Percentiles rank a stretch among this genome's conserved stretches.
phyloP scores from a whole-genome alignment of 495 filamentous ascomycete genomes.

The Penicillium psychrofluorescens region DNA sequence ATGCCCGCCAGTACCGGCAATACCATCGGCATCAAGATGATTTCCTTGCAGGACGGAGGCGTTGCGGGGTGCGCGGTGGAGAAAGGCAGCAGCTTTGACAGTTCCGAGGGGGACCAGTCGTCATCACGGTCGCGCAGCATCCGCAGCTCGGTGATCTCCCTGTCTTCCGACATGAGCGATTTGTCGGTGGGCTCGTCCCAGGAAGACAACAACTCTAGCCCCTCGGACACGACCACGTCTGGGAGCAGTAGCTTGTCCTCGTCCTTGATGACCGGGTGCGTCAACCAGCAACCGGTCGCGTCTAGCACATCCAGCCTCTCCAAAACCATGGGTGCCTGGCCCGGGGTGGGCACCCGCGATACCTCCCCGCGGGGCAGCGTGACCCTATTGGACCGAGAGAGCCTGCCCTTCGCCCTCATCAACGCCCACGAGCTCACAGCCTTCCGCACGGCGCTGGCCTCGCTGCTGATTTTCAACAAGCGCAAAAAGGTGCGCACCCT shows the following conservation, averaged over 20 bases:
- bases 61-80: constrained; percentile 29
- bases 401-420: constrained; percentile 69
- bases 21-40: constrained; percentile 56
- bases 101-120: constrained; percentile 9
- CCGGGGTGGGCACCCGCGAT: constrained; percentile 31
- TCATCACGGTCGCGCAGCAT: constrained; percentile 6
- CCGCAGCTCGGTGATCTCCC: constrained; percentile 27
- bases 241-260: constrained; percentile 20
- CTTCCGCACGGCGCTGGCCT: constrained; percentile 85
- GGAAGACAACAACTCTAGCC: constrained; percentile 19
- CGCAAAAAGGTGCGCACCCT: constrained; percentile 64
- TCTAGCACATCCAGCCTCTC: constrained; percentile 17
- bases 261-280: constrained; percentile 24
- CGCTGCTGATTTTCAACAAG: constrained; percentile 64
- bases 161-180: constrained; percentile 35
- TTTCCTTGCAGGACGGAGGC: constrained; percentile 41
- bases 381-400: constrained; percentile 61
- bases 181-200: constrained; percentile 28
- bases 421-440: constrained; percentile 83
- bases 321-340: constrained; percentile 31
- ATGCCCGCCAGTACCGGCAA: constrained; percentile 72
- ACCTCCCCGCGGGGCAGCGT: constrained; percentile 72
- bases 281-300: constrained; percentile 27
- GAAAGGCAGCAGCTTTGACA: constrained; percentile 2
- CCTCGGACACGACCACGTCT: constrained; percentile 9